phyloP scores from a whole-genome alignment of 805 yeast species.

The Yueomyces sinensis region DNA sequence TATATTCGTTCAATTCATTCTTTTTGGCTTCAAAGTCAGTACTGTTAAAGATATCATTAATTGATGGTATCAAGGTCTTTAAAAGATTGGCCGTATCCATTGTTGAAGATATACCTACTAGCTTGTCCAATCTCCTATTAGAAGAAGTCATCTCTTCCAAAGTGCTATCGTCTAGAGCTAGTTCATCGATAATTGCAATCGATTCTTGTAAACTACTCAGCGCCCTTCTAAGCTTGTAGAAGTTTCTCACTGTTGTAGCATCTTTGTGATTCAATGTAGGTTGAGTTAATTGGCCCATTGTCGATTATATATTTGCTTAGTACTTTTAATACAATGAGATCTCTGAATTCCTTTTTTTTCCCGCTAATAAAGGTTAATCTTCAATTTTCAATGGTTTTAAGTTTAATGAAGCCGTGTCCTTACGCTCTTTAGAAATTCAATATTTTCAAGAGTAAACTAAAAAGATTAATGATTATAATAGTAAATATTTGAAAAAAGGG shows the following conservation, averaged over 20 bases:
- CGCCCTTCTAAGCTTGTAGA: constrained; percentile 4
- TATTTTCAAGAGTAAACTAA: no score
- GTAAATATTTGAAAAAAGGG: no score
- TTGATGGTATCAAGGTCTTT: constrained; percentile 1
- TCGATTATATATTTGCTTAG: no score
- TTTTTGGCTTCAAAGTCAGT: constrained; percentile 4
- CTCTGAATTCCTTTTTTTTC: no score
- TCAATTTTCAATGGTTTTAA: no score
- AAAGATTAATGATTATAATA: no score
- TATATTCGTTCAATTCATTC: constrained; percentile 4
- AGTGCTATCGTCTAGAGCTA: constrained; percentile 1
- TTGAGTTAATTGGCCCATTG: background rate
- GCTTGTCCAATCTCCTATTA: constrained; percentile 2
- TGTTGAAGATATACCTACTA: constrained; percentile 5
- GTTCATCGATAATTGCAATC: constrained; percentile 2
- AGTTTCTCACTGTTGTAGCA: constrained; percentile 2
- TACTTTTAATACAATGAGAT: no score
- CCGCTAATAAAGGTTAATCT: no score
- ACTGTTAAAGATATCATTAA: constrained; percentile 2
- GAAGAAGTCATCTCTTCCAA: constrained; percentile 1
- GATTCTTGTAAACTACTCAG: constrained; percentile 4
- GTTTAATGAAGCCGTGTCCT: no score
- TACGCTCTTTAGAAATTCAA: no score
- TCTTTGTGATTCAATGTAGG: background rate
- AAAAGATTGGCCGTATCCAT: constrained; percentile 4